These are phyloP conservation scores for Hemisphaericaspora lyxosophila DNA, from an alignment of 1,139 yeast species.

Conservation along the genomic window DNA sequence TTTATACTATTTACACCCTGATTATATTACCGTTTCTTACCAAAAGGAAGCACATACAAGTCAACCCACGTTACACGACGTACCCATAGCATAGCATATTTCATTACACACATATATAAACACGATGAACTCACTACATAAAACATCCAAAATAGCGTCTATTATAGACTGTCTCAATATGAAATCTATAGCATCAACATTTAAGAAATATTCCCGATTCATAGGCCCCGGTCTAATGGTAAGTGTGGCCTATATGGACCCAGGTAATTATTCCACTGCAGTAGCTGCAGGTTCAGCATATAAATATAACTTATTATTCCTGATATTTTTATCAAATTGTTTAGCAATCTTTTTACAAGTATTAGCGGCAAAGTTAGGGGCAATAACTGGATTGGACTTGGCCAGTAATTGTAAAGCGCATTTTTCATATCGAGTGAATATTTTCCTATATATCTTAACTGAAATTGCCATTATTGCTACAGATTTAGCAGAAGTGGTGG, in stretches of 20 bases:
- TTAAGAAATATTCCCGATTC: slow-evolving; percentile 60
- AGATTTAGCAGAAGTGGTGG: slow-evolving; percentile 91
- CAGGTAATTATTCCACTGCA: slow-evolving; percentile 94
- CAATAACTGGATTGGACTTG: slow-evolving; percentile 85
- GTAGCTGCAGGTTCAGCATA: slow-evolving; percentile 92
- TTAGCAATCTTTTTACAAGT: slow-evolving; percentile 86
- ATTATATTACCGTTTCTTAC: too few species aligned
- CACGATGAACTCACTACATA: background rate
- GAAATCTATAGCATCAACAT: slow-evolving; percentile 10
- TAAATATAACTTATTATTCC: slow-evolving; percentile 77
- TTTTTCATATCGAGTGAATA: slow-evolving; percentile 60
- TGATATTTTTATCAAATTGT: slow-evolving; percentile 76
- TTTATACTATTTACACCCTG: too few species aligned
- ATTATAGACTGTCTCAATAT: slow-evolving; percentile 7
- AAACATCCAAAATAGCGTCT: slow-evolving; percentile 1
- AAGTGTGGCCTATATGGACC: slow-evolving; percentile 95
- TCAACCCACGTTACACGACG: background rate
- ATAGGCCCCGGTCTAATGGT: slow-evolving; percentile 95
- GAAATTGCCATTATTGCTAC: slow-evolving; percentile 91
- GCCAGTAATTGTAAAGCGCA: slow-evolving; percentile 85
- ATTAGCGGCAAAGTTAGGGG: slow-evolving; percentile 80
- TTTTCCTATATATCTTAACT: slow-evolving; percentile 67
- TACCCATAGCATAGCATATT: too few species aligned
- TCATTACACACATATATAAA: background rate
- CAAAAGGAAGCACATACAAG: background rate